Percentiles rank a stretch among this genome's conserved stretches.
These are phyloP conservation scores for Pleurostoma richardsiae DNA, from an alignment of 2,329 filamentous ascomycete genomes.

Conservation along the genomic window DNA sequence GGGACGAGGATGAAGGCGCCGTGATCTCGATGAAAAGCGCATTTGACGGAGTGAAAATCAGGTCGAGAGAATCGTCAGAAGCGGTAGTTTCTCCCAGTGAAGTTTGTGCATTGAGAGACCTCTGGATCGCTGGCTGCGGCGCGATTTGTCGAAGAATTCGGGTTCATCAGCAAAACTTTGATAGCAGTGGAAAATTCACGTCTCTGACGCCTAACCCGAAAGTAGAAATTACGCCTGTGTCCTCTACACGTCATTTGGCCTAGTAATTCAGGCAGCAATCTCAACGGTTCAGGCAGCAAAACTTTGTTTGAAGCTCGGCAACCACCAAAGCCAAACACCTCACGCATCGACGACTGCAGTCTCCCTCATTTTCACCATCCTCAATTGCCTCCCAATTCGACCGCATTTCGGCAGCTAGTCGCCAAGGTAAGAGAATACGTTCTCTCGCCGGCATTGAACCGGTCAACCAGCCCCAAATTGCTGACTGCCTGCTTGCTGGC, in stretches of 20 bases:
- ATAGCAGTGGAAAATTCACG: conserved; percentile 28
- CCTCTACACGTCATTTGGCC: no score
- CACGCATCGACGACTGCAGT: neutral
- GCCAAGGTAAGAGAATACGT: conserved; percentile 24
- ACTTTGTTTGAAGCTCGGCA: conserved; percentile 20
- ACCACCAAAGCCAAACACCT: conserved; percentile 7
- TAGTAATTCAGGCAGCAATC: neutral
- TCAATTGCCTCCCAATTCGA: conserved; percentile 18
- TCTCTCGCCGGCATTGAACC: neutral
- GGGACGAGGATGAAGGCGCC: conserved; percentile 38
- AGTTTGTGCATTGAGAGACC: conserved; percentile 52
- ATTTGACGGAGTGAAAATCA: conserved; percentile 52
- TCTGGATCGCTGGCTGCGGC: conserved; percentile 39
- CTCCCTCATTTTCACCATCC: conserved; percentile 4
- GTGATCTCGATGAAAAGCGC: conserved; percentile 51
- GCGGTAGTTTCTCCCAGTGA: conserved; percentile 38
- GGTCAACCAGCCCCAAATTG: neutral
- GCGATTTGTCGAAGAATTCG: conserved; percentile 35
- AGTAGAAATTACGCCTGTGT: no score
- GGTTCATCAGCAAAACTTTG: conserved; percentile 46
- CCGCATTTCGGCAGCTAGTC: conserved; percentile 25
- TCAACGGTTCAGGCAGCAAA: conserved; percentile 28
- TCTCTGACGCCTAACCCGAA: conserved; percentile 5
- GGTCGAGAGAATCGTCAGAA: conserved; percentile 45
- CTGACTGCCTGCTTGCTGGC: conserved; percentile 4